Conservation (phyloP, 192 early-diverging fungal genomes). For the Mortierella claussenii region DNA sequence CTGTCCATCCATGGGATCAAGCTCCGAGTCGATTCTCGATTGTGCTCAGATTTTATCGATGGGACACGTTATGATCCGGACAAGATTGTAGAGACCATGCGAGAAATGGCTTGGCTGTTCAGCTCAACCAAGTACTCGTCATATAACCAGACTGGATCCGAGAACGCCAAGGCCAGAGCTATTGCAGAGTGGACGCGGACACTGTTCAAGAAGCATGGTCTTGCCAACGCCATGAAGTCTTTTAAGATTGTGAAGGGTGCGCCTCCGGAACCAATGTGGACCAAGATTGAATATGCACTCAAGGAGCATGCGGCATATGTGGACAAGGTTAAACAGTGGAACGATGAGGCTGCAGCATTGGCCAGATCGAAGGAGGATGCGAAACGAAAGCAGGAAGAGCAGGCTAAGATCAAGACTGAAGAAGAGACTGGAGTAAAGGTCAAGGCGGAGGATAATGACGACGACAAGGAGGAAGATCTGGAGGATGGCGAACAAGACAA, state of each 20-base stretch:
- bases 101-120: conserved; percentile 4
- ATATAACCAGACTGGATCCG: not conserved
- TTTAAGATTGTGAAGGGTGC: not conserved
- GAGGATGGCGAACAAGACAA: not conserved
- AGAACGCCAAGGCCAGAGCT: not conserved
- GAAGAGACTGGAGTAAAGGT: not conserved
- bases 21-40: not conserved
- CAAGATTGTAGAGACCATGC: conserved; percentile 3
- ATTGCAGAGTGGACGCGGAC: not conserved
- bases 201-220: not conserved
- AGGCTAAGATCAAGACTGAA: not conserved
- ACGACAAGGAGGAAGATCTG: not conserved
- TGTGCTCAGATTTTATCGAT: conserved; percentile 3
- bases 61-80: not conserved
- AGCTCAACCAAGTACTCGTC: not conserved
- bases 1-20: not conserved
- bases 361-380: too few species aligned
- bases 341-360: too few species aligned
- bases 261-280: not conserved
- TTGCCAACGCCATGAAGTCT: not conserved
- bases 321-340: too few species aligned
- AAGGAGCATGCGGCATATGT: not conserved
- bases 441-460: too few species aligned
- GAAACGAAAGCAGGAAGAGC: too few species aligned
- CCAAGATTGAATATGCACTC: not conserved